Evolutionary conservation across 495 filamentous ascomycete species (phyloP).

Genomic region (Letharia lupina): DNA sequence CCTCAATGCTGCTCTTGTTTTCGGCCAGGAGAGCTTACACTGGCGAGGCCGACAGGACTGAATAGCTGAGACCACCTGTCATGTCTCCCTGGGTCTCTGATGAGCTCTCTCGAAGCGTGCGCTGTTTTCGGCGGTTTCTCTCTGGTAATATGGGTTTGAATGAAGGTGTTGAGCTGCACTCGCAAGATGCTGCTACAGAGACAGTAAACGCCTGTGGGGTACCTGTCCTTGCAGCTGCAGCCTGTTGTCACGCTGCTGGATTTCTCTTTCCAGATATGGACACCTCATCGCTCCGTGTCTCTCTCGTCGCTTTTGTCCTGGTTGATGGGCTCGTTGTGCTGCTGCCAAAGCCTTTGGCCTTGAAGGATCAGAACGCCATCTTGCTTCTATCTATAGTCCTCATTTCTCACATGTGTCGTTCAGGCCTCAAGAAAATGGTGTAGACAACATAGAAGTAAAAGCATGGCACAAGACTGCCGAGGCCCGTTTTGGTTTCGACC

Average conservation of each 20-base stretch:
- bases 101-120: neutral
- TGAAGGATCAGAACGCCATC: neutral
- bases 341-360: neutral
- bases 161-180: neutral
- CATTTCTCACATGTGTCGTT: neutral
- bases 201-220: neutral
- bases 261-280: neutral
- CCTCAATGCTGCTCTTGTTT: neutral
- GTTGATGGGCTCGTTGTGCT: neutral
- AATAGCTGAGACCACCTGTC: no score
- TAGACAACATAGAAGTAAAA: neutral
- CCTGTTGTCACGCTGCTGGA: neutral
- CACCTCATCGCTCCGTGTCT: neutral
- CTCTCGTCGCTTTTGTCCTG: neutral
- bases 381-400: no score
- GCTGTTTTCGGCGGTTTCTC: neutral
- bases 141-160: neutral
- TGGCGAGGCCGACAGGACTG: neutral
- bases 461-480: neutral
- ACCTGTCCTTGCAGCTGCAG: neutral
- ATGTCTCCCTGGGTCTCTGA: neutral
- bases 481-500: neutral
- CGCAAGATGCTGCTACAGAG: neutral
- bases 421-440: neutral
- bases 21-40: neutral